Evolutionary conservation across 2,329 filamentous ascomycete species (phyloP), one percentile per base, ranked within the genome.

Genomic region (Grosmannia serpens): DNA sequence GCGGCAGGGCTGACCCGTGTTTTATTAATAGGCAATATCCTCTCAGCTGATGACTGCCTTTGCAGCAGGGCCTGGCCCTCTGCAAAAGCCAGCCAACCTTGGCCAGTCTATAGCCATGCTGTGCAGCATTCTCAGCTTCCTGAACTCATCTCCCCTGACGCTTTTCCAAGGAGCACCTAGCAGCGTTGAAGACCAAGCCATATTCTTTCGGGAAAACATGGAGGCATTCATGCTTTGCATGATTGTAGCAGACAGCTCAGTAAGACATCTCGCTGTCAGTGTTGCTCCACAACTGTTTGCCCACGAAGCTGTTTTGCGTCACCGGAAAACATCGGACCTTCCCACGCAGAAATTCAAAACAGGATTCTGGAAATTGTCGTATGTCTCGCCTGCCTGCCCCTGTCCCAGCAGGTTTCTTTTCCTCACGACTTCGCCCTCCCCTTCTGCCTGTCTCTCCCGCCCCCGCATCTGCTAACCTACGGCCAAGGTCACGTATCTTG

Each of bases 281-380:
- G 74, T 83, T 11, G 75, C 76, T 2, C 74, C 73, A 58, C 73
- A 73, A 51, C 69, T 83, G n/a, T 76, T 82, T 58, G 67, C 70
- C 2, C 69, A 71, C 15, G 66, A 71, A 52, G 62, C 64, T 6
- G 65, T 75, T 13, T 63, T 76, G 13, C 65, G 69, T 20, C 70
- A 68, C 31, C 62, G 75, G 55, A 70, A 68, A 35, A 66, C 68
- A 11, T 69, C 71, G 20, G 70, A 67, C n/a, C 64, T 75, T 6
- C 67, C 68, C 26, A 71, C 73, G 4, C 64, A 68, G 38, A 64
- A 63, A 22, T 74, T 78, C 60, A 75, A 72, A 55, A 64, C 67
- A 22, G 74, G 74, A 54, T 76, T 83, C 53, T 83, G 80, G 80
- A 74, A 69, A 54, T 68, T 79, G 61, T 81, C 78, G 78, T 80